Evolutionary conservation across 2,329 filamentous ascomycete species (phyloP), one percentile per base, ranked within the genome.

Genomic region (Claviceps paspali): DNA sequence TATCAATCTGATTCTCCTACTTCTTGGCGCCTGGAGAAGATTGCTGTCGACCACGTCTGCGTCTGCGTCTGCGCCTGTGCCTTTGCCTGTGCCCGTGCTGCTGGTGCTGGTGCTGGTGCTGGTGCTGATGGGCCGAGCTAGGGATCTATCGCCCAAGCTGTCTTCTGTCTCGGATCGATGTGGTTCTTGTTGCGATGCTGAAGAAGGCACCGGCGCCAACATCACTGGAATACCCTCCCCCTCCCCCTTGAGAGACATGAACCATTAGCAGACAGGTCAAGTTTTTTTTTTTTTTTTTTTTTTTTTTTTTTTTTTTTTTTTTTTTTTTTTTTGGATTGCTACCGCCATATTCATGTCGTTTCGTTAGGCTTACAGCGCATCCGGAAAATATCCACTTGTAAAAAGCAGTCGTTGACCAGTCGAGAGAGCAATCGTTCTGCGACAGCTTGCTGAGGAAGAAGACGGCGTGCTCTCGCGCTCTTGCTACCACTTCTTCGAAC

Each of bases 401-500:
- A 41, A 76, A 69, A 5, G 50, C 50, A 0, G 68, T 73, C 3
- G 45, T 36, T 7, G 45, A 43, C 68, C 68, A 72, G 26, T 59
- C 52, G 19, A 64, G 51, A 0, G 50, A 46, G 2, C 35, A 38
- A 4, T 44, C 40, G 18, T 63, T 62, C 35, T 63, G 63, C 2
- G 57, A 48, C 33, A 73, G 68, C 39, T 76, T 70, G 4, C 60
- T 59, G 10, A 72, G 56, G 2, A 76, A 52, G 41, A 74, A 73
- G 1, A 59, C 49, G 2, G 64, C 65, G 42, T 74, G 67, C 14
- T 65, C 60, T 26, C 59, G 46, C 37, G 65, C 68, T 19, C 64
- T 58, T 12, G 59, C 50, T 7, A 62, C 51, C 1, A 67, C 65
- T 38, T 76, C 70, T 19, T 65, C 55, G 5, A 65, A 52, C 1